Conservation (phyloP, 2,329 filamentous ascomycete genomes). For the Botrytis elliptica region DNA sequence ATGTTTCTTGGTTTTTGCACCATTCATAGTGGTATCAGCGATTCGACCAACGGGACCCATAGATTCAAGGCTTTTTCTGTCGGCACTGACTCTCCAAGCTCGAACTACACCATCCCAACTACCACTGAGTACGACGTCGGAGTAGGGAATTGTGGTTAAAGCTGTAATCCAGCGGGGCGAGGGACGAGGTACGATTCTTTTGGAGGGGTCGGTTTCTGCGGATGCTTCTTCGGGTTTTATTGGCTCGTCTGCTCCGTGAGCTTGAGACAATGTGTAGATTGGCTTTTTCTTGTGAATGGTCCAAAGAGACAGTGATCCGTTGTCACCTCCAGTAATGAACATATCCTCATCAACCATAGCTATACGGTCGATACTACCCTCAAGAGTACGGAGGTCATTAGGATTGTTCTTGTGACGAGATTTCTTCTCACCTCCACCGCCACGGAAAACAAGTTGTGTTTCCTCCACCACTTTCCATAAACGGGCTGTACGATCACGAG, state of each 20-base stretch:
- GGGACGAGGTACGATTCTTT: slow-evolving; percentile 58
- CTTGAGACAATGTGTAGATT: slow-evolving; percentile 72
- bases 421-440: slow-evolving; percentile 66
- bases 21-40: background rate
- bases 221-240: slow-evolving; percentile 67
- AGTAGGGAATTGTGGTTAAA: slow-evolving; percentile 80
- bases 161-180: slow-evolving; percentile 89
- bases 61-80: slow-evolving; percentile 74
- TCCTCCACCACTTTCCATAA: slow-evolving; percentile 97
- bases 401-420: slow-evolving; percentile 39
- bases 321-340: slow-evolving; percentile 93
- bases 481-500: slow-evolving; percentile 84
- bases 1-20: background rate
- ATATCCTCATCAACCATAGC: slow-evolving; percentile 84
- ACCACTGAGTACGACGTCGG: slow-evolving; percentile 83
- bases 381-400: slow-evolving; percentile 46
- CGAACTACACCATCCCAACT: slow-evolving; percentile 92
- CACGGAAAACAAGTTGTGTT: slow-evolving; percentile 91
- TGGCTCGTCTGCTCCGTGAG: slow-evolving; percentile 80
- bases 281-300: slow-evolving; percentile 93
- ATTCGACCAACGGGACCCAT: slow-evolving; percentile 60
- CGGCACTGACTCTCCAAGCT: slow-evolving; percentile 79
- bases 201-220: slow-evolving; percentile 65
- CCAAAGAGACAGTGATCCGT: slow-evolving; percentile 84
- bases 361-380: slow-evolving; percentile 89